phyloP scores from a whole-genome alignment of 2,329 filamentous ascomycete species.

The Aureobasidium sp. region DNA sequence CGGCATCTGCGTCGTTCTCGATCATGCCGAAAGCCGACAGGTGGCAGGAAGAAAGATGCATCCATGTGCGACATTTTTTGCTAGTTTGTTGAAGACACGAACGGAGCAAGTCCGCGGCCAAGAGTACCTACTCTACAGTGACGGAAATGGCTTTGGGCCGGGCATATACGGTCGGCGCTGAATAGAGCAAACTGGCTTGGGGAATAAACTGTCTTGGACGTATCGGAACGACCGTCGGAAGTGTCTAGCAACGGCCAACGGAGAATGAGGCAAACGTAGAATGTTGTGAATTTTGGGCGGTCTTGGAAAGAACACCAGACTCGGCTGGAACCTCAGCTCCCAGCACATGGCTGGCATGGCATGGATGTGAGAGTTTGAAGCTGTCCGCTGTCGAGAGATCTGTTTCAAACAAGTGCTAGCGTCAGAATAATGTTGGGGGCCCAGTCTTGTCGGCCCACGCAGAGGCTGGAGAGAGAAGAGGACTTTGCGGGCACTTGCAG shows the following conservation, averaged over 20 bases:
- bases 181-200: neutral
- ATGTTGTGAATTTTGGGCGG: neutral
- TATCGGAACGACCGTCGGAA: conserved; percentile 5
- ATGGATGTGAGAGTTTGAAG: conserved; percentile 7
- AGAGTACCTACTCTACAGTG: neutral
- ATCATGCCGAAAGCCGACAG: conserved; percentile 12
- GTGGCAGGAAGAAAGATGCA: neutral
- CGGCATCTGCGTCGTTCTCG: neutral
- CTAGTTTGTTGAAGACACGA: conserved; percentile 1
- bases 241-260: conserved; percentile 1
- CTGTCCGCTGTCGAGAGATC: conserved; percentile 4
- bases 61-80: conserved; percentile 8
- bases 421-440: conserved; percentile 11
- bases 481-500: neutral
- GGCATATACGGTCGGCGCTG: neutral
- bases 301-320: neutral
- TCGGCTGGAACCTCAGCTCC: conserved; percentile 3
- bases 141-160: conserved; percentile 1
- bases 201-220: neutral
- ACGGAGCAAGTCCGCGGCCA: conserved; percentile 4
- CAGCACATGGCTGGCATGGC: conserved; percentile 1
- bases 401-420: conserved; percentile 12
- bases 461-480: conserved; percentile 10
- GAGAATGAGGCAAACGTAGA: neutral
- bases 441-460: conserved; percentile 8